These are phyloP conservation scores for Diaporthe sp. DNA, from an alignment of 2,329 filamentous ascomycete genomes.

Conservation along the genomic window DNA sequence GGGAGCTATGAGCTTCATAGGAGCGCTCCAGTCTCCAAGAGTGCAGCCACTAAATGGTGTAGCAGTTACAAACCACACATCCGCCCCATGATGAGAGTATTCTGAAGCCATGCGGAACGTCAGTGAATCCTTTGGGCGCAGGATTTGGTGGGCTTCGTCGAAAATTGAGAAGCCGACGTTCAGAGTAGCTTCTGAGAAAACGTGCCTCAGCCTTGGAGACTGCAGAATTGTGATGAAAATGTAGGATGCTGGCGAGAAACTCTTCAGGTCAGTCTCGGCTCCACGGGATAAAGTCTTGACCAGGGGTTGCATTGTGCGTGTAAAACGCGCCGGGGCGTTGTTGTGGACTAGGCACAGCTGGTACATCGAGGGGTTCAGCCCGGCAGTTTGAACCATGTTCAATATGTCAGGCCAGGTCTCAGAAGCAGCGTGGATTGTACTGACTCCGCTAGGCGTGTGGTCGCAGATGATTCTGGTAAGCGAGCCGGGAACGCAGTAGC, in stretches of 20 bases:
- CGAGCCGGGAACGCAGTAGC: constrained; percentile 25
- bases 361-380: constrained; percentile 6
- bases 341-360: constrained; percentile 15
- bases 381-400: neutral
- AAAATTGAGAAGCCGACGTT: neutral
- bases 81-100: neutral
- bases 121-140: neutral
- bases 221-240: neutral
- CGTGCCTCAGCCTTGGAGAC: neutral
- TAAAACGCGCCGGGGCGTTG: constrained; percentile 11
- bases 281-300: neutral
- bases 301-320: neutral
- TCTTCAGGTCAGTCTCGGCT: neutral
- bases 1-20: neutral
- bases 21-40: neutral
- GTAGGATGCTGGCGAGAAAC: neutral
- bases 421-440: neutral
- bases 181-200: neutral
- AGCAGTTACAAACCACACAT: neutral
- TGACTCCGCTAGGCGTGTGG: neutral
- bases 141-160: neutral
- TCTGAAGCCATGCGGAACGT: neutral
- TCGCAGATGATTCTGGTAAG: constrained; percentile 10
- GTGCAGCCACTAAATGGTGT: neutral
- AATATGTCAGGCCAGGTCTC: constrained; percentile 15